Conservation (phyloP, 257 asterid genomes). For the Solanum chiquidenum region DNA sequence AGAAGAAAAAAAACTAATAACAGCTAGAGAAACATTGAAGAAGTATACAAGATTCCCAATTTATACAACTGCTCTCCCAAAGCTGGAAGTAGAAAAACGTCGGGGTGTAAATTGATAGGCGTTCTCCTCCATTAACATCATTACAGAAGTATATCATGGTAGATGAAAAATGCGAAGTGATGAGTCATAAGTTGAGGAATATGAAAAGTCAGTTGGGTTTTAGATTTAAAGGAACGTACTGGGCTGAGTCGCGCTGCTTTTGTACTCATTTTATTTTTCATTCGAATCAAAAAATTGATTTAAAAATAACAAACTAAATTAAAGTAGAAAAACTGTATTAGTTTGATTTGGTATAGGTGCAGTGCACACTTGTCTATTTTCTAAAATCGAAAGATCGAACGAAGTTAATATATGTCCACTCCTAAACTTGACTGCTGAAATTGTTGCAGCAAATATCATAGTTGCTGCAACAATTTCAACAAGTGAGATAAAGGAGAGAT, state of each 20-base stretch:
- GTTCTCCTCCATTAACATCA: conserved; percentile 26
- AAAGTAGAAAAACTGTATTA: too few species aligned
- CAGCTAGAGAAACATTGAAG: background rate
- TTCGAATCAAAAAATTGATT: too few species aligned
- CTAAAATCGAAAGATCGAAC: too few species aligned
- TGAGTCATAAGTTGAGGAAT: background rate
- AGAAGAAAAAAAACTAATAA: background rate
- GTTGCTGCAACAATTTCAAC: too few species aligned
- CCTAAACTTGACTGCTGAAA: too few species aligned
- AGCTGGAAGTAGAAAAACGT: conserved; percentile 38
- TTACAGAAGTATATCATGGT: background rate
- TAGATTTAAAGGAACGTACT: conserved; percentile 13
- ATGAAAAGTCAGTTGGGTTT: background rate
- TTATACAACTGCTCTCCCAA: conserved; percentile 9
- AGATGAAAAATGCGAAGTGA: background rate
- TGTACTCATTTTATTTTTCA: conserved; percentile 20
- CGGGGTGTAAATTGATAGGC: conserved; percentile 30
- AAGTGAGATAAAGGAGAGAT: too few species aligned
- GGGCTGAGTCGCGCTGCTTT: conserved; percentile 20
- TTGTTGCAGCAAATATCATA: too few species aligned
- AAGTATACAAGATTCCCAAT: background rate
- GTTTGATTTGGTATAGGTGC: too few species aligned
- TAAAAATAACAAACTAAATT: too few species aligned
- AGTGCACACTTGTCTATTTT: too few species aligned
- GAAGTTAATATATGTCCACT: too few species aligned